Conservation (phyloP, 306 rosid genomes). For the Corylus heterophylla region DNA sequence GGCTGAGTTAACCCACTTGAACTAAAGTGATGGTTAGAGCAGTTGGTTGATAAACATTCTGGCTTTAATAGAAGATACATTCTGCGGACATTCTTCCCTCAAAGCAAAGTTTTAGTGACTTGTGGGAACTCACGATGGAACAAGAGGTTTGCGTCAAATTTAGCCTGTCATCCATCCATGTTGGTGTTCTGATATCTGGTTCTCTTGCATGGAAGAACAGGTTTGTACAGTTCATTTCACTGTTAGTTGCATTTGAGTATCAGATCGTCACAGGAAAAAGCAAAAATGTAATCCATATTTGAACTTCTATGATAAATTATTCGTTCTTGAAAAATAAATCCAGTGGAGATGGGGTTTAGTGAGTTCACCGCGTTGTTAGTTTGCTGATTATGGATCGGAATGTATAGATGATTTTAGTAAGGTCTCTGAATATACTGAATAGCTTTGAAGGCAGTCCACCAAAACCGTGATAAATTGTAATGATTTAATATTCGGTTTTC, state of each 20-base stretch:
- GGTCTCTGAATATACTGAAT: background rate
- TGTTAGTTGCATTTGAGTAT: background rate
- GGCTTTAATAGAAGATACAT: background rate
- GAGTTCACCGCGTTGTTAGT: background rate
- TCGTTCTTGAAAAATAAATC: background rate
- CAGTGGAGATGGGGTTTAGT: background rate
- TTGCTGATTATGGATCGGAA: background rate
- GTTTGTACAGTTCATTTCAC: background rate
- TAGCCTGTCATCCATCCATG: background rate
- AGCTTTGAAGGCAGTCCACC: background rate
- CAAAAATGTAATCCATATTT: background rate
- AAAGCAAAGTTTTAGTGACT: background rate
- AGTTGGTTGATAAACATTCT: conserved; percentile 6
- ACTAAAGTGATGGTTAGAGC: conserved; percentile 16
- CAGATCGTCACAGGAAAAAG: background rate
- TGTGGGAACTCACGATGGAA: background rate
- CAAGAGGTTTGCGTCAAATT: background rate
- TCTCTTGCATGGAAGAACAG: background rate
- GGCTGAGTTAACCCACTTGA: conserved; percentile 38
- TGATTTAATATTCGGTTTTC: background rate
- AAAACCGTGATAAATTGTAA: background rate
- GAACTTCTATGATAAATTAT: background rate
- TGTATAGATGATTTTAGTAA: background rate
- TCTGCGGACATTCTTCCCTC: background rate
- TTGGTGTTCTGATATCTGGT: background rate